Evolutionary conservation across 1,284 basidiomycete genomes (phyloP).

Genomic region (Ustilago lituana): DNA sequence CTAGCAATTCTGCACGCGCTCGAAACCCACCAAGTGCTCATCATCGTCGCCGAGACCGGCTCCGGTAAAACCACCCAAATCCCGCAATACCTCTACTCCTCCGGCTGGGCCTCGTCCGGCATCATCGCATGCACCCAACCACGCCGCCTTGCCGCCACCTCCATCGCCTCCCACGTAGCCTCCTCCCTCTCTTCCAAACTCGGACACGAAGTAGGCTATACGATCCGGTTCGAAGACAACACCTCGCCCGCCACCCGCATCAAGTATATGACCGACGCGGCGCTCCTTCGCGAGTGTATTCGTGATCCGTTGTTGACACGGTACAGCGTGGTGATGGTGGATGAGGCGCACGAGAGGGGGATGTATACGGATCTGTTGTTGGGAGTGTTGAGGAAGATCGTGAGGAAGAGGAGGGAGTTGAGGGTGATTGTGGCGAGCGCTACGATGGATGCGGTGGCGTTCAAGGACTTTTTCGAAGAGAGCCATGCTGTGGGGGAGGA

Average conservation of each 20-base stretch:
- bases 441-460: constrained; percentile 88
- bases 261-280: constrained; percentile 62
- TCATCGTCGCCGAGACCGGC: constrained; percentile 71
- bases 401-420: constrained; percentile 84
- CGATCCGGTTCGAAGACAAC: constrained; percentile 68
- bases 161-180: constrained; percentile 67
- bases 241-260: constrained; percentile 65
- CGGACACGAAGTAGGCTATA: constrained; percentile 80
- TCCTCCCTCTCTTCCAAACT: constrained; percentile 69
- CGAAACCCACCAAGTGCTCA: constrained; percentile 82
- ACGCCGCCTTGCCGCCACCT: constrained; percentile 66
- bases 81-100: constrained; percentile 90
- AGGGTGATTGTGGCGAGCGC: constrained; percentile 93
- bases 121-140: constrained; percentile 68
- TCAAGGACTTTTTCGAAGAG: constrained; percentile 82
- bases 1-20: constrained; percentile 82
- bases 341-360: constrained; percentile 69
- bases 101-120: constrained; percentile 70
- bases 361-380: constrained; percentile 68
- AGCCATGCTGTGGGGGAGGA: neutral
- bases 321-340: constrained; percentile 68
- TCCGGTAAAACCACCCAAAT: constrained; percentile 72
- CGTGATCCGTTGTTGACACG: constrained; percentile 55
- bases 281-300: constrained; percentile 59
- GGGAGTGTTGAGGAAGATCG: constrained; percentile 73